Evolutionary conservation across 352 stramenopile genomes (phyloP).

Genomic region (Globisporangium paddicum): DNA sequence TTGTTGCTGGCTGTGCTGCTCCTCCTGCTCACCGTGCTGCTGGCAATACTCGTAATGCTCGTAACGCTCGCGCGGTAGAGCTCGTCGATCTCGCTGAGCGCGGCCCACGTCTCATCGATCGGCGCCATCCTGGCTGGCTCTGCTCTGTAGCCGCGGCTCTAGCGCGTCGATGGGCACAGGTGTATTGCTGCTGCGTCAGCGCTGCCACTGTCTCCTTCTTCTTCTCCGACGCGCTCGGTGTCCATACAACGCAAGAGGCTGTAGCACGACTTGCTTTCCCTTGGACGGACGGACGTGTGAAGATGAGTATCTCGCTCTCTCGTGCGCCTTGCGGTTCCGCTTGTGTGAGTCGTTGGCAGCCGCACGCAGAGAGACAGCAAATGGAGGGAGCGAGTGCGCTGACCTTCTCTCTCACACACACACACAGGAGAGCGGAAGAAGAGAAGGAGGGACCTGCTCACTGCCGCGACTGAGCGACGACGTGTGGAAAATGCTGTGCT

Average conservation of each 20-base stretch:
- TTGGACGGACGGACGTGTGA: not conserved
- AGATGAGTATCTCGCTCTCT: not conserved
- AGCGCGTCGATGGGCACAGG: not conserved
- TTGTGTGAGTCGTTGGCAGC: not conserved
- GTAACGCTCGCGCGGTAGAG: conserved; percentile 2
- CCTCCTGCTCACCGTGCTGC: not conserved
- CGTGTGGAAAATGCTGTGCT: not conserved
- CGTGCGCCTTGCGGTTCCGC: not conserved
- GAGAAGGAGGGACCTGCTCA: not conserved
- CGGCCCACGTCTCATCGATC: conserved; percentile 12
- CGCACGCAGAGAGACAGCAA: not conserved
- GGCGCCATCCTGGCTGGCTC: conserved; percentile 8
- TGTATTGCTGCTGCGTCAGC: not conserved
- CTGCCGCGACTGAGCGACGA: not conserved
- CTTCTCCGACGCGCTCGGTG: not conserved
- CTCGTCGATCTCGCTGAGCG: conserved; percentile 1
- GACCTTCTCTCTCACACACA: not conserved
- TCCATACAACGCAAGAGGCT: conserved; percentile 6
- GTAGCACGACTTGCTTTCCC: not conserved
- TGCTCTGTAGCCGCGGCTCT: not conserved
- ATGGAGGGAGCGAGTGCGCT: too few species aligned
- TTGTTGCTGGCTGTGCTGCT: conserved; percentile 2
- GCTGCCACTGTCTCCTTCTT: not conserved
- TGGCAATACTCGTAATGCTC: conserved; percentile 2
- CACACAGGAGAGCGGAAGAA: not conserved